Evolutionary conservation across 331 rosid genomes (phyloP).

Genomic region (Cydonia oblonga): DNA sequence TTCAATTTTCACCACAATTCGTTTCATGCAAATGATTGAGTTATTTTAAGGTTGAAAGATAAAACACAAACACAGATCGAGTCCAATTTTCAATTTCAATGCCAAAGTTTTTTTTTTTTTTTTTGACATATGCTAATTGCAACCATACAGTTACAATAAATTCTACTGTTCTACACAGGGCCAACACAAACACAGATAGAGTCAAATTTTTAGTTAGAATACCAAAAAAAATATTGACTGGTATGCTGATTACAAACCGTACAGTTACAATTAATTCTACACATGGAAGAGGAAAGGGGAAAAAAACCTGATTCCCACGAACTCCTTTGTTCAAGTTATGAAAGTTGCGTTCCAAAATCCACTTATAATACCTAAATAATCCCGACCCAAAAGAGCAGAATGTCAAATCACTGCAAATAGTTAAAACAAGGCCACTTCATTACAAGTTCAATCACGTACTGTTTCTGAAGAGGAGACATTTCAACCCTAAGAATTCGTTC

Average conservation of each 20-base stretch:
- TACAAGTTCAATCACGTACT: conserved; percentile 39
- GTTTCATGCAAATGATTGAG: neutral
- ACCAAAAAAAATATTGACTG: neutral
- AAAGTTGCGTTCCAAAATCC: conserved; percentile 99
- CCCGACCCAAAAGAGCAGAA: conserved; percentile 8
- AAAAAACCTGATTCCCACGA: conserved; percentile 95
- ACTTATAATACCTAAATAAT: conserved; percentile 80
- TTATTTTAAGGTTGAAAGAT: neutral
- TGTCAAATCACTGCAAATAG: conserved; percentile 1
- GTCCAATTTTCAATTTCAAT: too few species aligned
- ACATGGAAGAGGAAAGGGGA: neutral
- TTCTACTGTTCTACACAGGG: neutral
- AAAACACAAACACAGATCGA: neutral
- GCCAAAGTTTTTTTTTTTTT: too few species aligned
- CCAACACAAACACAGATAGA: neutral
- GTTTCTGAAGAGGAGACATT: conserved; percentile 99
- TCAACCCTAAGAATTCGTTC: conserved; percentile 97
- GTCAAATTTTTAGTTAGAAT: neutral
- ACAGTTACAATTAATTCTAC: neutral
- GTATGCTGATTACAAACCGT: neutral
- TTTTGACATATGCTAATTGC: neutral
- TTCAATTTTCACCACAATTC: neutral
- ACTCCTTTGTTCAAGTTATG: conserved; percentile 98
- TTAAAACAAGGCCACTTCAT: neutral
- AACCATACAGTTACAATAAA: neutral